A percentile compares a stretch with the other conserved stretches of the same genome.
Evolutionary conservation across 345 rosid species (phyloP).

Genomic region (Psidium guajava): DNA sequence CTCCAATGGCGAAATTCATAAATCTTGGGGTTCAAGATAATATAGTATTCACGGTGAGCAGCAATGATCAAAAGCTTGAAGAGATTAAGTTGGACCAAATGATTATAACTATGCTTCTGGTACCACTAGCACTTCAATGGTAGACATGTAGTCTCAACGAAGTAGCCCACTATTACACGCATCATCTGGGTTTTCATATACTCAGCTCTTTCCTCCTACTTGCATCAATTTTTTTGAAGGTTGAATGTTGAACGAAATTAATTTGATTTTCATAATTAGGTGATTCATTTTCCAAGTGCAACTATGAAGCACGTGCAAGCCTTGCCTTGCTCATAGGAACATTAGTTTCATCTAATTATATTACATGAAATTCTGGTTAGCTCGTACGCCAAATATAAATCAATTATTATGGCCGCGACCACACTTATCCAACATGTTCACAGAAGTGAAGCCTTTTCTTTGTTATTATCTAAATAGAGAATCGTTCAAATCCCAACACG

Average conservation of each 20-base stretch:
- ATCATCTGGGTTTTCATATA: not conserved
- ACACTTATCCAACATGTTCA: not conserved
- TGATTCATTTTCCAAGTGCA: not conserved
- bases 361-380: not conserved
- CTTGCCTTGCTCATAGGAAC: not conserved
- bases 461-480: not conserved
- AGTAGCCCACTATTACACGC: not conserved
- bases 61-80: not conserved
- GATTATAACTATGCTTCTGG: not conserved
- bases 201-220: not conserved
- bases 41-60: not conserved
- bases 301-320: not conserved
- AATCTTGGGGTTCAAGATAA: not conserved
- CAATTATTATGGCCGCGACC: not conserved
- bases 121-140: not conserved
- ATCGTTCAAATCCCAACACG: not conserved
- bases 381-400: not conserved
- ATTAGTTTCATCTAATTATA: not conserved
- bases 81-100: not conserved
- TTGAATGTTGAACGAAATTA: not conserved
- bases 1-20: not conserved
- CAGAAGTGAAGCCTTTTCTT: not conserved
- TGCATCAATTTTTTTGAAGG: not conserved
- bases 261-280: not conserved
- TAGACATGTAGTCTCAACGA: not conserved